Conservation (phyloP, 2,329 filamentous ascomycete species). For the Talaromyces sp. region DNA sequence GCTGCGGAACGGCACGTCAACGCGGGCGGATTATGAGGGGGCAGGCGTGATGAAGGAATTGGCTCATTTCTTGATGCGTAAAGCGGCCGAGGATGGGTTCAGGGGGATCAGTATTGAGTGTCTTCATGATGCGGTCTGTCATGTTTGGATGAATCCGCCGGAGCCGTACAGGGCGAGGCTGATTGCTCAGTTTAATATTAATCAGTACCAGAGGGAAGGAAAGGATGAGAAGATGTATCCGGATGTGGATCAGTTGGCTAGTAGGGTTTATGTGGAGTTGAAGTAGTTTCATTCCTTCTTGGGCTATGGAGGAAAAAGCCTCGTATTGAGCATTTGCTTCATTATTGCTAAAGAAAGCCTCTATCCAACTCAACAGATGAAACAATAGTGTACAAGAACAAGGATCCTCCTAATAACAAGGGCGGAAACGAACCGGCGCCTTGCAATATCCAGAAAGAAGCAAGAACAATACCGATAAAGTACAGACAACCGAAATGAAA, state of each 20-base stretch:
- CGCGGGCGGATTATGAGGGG: constrained; percentile 36
- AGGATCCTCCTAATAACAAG: not conserved
- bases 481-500: not conserved
- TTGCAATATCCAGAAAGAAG: not conserved
- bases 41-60: constrained; percentile 32
- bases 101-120: constrained; percentile 37
- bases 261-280: constrained; percentile 6
- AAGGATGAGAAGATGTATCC: not conserved
- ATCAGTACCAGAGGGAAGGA: not conserved
- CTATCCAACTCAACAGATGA: not conserved
- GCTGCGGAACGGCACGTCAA: constrained; percentile 37
- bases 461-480: not conserved
- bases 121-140: constrained; percentile 21
- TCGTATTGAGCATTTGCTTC: not conserved
- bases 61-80: constrained; percentile 38
- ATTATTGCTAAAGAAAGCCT: not conserved
- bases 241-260: not conserved
- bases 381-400: not conserved
- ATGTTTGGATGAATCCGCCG: constrained; percentile 21
- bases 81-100: constrained; percentile 32
- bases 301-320: not conserved
- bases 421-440: not conserved
- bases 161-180: constrained; percentile 7
- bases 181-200: not conserved
- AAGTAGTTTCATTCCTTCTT: not conserved